Evolutionary conservation across 139 green algal genomes (phyloP).

Genomic region (Edaphochlamys debaryana): DNA sequence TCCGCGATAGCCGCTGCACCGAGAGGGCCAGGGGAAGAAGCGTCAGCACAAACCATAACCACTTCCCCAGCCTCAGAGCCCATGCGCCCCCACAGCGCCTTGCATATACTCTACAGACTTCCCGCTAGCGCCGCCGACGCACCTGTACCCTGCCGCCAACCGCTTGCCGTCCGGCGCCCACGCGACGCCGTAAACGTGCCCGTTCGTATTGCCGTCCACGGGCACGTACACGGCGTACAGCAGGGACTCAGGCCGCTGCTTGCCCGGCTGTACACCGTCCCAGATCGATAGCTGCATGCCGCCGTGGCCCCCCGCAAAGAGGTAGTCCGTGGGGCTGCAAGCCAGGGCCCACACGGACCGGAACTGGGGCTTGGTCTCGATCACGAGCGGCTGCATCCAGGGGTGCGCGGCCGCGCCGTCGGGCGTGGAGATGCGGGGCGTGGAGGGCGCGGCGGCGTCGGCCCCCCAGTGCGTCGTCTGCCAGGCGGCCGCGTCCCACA

Average conservation of each 20-base stretch:
- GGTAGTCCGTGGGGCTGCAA: neutral
- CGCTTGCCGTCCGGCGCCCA: constrained; percentile 2
- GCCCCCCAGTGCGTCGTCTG: neutral
- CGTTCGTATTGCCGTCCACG: neutral
- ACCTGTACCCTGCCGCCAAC: neutral
- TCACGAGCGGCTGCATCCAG: too few species aligned
- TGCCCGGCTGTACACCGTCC: neutral
- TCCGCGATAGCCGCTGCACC: neutral
- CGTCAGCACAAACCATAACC: too few species aligned
- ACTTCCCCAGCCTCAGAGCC: too few species aligned
- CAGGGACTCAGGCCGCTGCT: neutral
- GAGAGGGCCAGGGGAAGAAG: too few species aligned
- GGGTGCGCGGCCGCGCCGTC: too few species aligned
- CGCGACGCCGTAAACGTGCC: constrained; percentile 5
- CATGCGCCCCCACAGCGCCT: too few species aligned
- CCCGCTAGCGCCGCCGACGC: too few species aligned
- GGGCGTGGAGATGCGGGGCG: too few species aligned
- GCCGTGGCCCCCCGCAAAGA: neutral
- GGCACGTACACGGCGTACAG: neutral
- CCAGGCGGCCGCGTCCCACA: constrained; percentile 18
- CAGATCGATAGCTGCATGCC: neutral
- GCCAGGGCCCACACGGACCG: neutral
- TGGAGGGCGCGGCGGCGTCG: neutral
- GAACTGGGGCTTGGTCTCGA: neutral
- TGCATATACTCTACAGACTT: too few species aligned